phyloP scores from a whole-genome alignment of 2,329 filamentous ascomycete species.

The Camillea tinctor region DNA sequence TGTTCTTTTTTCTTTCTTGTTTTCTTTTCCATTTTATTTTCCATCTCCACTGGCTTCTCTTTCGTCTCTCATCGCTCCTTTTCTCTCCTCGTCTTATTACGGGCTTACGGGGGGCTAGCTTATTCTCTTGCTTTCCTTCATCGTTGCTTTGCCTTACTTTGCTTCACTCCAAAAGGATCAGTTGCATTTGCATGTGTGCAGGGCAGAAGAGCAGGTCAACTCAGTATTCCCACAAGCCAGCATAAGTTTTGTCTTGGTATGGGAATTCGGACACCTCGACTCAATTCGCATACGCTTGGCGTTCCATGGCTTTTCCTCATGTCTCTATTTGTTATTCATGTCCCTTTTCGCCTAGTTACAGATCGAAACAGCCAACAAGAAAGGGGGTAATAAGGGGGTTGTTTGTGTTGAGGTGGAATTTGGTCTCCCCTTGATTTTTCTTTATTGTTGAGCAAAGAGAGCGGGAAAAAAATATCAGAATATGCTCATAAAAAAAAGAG shows the following conservation, averaged over 20 bases:
- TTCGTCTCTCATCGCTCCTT: neutral
- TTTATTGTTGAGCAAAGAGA: neutral
- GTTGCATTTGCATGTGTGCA: slow-evolving; percentile 17
- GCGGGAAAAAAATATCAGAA: neutral
- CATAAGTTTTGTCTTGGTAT: neutral
- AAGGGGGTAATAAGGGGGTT: neutral
- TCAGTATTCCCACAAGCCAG: neutral
- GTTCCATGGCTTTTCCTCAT: neutral
- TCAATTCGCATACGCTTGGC: neutral
- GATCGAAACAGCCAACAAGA: neutral
- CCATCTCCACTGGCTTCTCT: neutral
- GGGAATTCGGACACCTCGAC: neutral
- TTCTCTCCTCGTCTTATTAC: neutral
- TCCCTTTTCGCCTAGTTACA: neutral
- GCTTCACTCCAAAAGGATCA: slow-evolving; percentile 7
- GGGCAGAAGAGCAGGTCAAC: slow-evolving; percentile 1
- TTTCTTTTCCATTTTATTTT: neutral
- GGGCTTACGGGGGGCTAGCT: neutral
- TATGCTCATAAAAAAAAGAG: neutral
- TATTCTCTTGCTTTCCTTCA: neutral
- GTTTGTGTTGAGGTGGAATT: neutral
- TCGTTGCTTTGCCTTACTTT: slow-evolving; percentile 1
- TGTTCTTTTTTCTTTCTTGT: neutral
- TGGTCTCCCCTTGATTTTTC: neutral
- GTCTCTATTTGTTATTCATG: neutral